phyloP scores from a whole-genome alignment of 139 green algal species.

The Tetradesmus obliquus region DNA sequence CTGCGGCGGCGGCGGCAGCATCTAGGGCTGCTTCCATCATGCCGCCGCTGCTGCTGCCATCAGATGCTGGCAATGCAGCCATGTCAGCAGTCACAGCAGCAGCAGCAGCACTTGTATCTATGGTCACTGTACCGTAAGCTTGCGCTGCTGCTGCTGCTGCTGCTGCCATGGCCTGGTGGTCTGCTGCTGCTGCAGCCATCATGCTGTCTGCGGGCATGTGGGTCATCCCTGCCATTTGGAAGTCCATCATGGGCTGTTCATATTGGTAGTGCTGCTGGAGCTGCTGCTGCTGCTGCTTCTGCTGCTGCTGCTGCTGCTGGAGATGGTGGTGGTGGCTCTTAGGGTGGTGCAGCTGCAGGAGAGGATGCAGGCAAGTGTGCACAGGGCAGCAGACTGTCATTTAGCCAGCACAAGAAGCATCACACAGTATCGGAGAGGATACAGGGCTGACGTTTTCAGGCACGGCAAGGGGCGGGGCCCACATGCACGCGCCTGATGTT shows the following conservation, averaged over 20 bases:
- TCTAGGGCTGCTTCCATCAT: background rate
- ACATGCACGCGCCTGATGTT: too few relatives aligned
- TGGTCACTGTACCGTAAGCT: background rate
- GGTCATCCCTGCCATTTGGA: background rate
- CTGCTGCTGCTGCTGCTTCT: background rate
- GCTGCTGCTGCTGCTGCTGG: background rate
- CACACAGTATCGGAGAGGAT: too few relatives aligned
- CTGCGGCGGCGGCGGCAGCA: background rate
- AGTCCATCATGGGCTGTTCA: background rate
- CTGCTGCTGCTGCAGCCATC: background rate
- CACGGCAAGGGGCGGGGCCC: too few relatives aligned
- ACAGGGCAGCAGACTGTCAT: too few relatives aligned
- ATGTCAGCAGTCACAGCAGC: background rate
- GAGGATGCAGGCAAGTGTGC: too few relatives aligned
- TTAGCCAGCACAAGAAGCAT: too few relatives aligned
- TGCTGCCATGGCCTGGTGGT: background rate
- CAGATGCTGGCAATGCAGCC: background rate
- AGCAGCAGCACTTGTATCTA: background rate
- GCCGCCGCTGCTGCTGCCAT: background rate
- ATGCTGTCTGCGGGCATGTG: background rate
- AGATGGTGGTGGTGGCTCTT: background rate
- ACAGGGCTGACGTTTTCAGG: too few relatives aligned
- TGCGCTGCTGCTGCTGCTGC: background rate
- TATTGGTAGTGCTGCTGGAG: background rate
- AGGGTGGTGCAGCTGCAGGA: constrained; percentile 22